phyloP scores from a whole-genome alignment of 2,329 filamentous ascomycete genomes.

The Colletotrichum lupini region DNA sequence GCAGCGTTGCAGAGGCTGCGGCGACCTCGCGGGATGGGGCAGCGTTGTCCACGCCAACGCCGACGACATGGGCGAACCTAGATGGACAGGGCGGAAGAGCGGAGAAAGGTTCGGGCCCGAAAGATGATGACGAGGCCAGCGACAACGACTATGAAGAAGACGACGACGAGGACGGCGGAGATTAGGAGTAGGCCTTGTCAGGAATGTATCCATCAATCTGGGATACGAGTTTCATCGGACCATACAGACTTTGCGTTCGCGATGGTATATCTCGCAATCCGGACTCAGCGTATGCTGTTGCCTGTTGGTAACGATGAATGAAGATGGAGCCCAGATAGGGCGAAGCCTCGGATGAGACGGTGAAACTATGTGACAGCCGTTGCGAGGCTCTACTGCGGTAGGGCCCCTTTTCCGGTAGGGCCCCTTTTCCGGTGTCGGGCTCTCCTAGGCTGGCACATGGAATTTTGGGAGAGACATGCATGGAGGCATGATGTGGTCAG shows the following conservation, averaged over 20 bases:
- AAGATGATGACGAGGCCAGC: slow-evolving; percentile 34
- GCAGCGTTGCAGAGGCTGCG: background rate
- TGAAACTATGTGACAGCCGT: background rate
- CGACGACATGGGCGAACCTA: slow-evolving; percentile 48
- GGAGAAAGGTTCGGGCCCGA: slow-evolving; percentile 12
- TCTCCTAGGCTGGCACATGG: slow-evolving; percentile 13
- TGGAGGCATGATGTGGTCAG: slow-evolving; percentile 32
- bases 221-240: background rate
- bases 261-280: background rate
- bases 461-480: slow-evolving; percentile 23
- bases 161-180: slow-evolving; percentile 39
- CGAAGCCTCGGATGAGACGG: slow-evolving; percentile 7
- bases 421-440: background rate
- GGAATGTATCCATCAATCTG: background rate
- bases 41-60: slow-evolving; percentile 48
- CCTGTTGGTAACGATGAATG: background rate
- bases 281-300: background rate
- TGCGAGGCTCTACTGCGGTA: background rate
- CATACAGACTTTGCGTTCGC: background rate
- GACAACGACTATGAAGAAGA: slow-evolving; percentile 40
- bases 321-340: background rate
- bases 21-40: background rate
- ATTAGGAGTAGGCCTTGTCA: background rate
- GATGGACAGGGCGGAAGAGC: slow-evolving; percentile 36
- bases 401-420: background rate